Evolutionary conservation across 2,329 filamentous ascomycete species (phyloP).

Genomic region (Myotisia sp.): DNA sequence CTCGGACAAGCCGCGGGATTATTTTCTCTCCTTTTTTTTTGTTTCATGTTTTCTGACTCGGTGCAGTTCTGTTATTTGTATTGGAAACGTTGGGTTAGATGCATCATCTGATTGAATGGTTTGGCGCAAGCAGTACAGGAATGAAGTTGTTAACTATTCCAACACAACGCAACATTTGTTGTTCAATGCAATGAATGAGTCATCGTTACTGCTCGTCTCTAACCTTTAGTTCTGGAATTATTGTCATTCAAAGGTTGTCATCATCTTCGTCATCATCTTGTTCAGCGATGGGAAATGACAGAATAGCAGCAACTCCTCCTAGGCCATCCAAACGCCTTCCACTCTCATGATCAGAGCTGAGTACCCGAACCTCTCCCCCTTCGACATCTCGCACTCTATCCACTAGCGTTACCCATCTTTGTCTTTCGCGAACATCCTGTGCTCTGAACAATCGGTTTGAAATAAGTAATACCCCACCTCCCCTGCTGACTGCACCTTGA

Average conservation of each 20-base stretch:
- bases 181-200: too few species aligned
- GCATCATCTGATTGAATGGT: too few species aligned
- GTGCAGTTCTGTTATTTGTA: too few species aligned
- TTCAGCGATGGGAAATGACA: conserved; percentile 77
- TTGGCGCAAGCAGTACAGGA: too few species aligned
- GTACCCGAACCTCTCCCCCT: conserved; percentile 74
- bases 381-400: conserved; percentile 69
- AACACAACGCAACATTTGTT: too few species aligned
- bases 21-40: too few species aligned
- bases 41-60: too few species aligned
- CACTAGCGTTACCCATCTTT: conserved; percentile 69
- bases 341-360: conserved; percentile 90
- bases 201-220: too few species aligned
- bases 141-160: too few species aligned
- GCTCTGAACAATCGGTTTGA: conserved; percentile 79
- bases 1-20: too few species aligned
- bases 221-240: neutral
- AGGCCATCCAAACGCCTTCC: conserved; percentile 70
- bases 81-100: too few species aligned
- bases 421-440: conserved; percentile 60
- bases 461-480: conserved; percentile 71
- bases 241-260: conserved; percentile 4
- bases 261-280: conserved; percentile 51
- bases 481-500: conserved; percentile 75
- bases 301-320: conserved; percentile 74